Percentiles rank a stretch among this genome's conserved stretches.
These are phyloP conservation scores for Parachaetomium inaequale DNA, from an alignment of 495 filamentous ascomycete genomes.

Conservation along the genomic window DNA sequence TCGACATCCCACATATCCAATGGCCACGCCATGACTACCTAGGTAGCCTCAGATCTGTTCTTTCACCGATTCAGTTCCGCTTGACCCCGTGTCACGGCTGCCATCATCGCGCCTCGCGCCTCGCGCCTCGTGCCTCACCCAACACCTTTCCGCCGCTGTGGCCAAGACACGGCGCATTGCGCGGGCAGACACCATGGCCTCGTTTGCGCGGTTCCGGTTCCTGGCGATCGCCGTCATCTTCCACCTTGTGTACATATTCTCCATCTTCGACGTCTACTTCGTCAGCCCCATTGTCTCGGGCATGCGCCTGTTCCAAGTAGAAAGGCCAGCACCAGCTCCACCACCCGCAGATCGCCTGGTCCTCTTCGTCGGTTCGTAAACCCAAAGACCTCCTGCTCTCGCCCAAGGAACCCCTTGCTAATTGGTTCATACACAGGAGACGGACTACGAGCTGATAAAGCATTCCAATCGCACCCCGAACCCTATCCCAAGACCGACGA, in stretches of 20 bases:
- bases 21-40: slow-evolving; percentile 20
- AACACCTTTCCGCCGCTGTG: slow-evolving; percentile 1
- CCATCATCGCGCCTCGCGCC: background rate
- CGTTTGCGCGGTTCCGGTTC: slow-evolving; percentile 81
- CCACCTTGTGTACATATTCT: slow-evolving; percentile 90
- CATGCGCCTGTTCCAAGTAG: slow-evolving; percentile 76
- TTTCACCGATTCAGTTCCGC: slow-evolving; percentile 2
- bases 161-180: slow-evolving; percentile 11
- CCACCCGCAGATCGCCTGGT: slow-evolving; percentile 87
- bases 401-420: slow-evolving; percentile 1
- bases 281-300: slow-evolving; percentile 96
- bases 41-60: background rate
- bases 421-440: slow-evolving; percentile 54
- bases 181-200: slow-evolving; percentile 56
- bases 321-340: slow-evolving; percentile 56
- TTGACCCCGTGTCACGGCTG: background rate
- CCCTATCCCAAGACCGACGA: slow-evolving; percentile 66
- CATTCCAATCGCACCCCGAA: slow-evolving; percentile 90
- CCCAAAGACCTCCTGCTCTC: slow-evolving; percentile 15
- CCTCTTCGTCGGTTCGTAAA: slow-evolving; percentile 77
- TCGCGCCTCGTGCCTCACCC: no score
- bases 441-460: slow-evolving; percentile 95
- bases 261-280: slow-evolving; percentile 99
- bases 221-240: slow-evolving; percentile 88
- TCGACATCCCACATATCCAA: background rate